phyloP scores from a whole-genome alignment of 345 rosid species.

The Boechera divaricarpa region DNA sequence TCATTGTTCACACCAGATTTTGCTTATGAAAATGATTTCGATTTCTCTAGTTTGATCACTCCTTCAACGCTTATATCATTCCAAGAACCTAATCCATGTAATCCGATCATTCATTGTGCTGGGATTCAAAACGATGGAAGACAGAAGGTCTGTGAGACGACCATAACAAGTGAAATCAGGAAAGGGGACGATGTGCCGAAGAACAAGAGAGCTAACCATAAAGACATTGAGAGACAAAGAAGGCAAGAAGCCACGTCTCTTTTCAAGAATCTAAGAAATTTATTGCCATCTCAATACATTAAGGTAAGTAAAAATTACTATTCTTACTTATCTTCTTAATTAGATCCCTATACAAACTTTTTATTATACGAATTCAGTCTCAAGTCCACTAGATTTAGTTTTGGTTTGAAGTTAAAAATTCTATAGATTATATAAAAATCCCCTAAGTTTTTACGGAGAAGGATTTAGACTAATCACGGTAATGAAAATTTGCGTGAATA shows the following conservation, averaged over 20 bases:
- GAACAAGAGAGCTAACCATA: slow-evolving; percentile 35
- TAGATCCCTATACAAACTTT: neutral
- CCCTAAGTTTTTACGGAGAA: neutral
- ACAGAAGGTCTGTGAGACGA: neutral
- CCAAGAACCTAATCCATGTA: slow-evolving; percentile 21
- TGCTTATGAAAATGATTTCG: slow-evolving; percentile 20
- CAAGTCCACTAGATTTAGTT: neutral
- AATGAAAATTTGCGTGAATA: neutral
- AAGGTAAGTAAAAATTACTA: slow-evolving; percentile 24
- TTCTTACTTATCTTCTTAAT: neutral
- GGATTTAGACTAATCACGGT: neutral
- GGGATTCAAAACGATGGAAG: neutral
- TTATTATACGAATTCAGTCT: neutral
- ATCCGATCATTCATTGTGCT: slow-evolving; percentile 1
- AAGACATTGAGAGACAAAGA: slow-evolving; percentile 39
- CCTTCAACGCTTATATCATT: slow-evolving; percentile 32
- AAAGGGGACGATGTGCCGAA: neutral
- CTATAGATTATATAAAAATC: neutral
- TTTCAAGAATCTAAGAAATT: slow-evolving; percentile 30
- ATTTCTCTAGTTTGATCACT: slow-evolving; percentile 28
- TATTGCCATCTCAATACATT: slow-evolving; percentile 35
- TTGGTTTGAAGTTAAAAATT: neutral
- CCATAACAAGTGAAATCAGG: neutral
- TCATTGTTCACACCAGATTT: slow-evolving; percentile 20
- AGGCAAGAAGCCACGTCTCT: slow-evolving; percentile 35